phyloP scores from a whole-genome alignment of 768 basidiomycete species.

The Naganishia friedmannii region DNA sequence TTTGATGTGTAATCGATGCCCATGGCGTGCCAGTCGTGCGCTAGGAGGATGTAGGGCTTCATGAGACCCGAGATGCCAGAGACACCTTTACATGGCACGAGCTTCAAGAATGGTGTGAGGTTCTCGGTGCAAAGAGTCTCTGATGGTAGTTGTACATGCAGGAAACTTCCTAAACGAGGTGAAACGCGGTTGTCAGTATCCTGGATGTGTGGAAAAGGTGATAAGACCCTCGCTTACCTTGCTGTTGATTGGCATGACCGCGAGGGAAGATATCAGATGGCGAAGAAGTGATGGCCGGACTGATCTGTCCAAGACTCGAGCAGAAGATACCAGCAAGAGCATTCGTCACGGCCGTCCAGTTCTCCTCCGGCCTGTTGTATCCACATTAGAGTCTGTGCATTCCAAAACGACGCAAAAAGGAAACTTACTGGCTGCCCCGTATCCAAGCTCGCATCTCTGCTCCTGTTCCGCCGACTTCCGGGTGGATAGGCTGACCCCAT shows the following conservation, averaged over 20 bases:
- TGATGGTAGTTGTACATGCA: constrained; percentile 73
- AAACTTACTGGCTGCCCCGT: constrained; percentile 56
- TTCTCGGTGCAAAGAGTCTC: constrained; percentile 97
- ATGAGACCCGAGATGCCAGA: constrained; percentile 63
- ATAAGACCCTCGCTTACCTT: constrained; percentile 56
- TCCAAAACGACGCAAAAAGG: not conserved
- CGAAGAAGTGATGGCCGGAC: constrained; percentile 61
- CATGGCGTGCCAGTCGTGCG: constrained; percentile 88
- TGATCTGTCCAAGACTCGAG: constrained; percentile 70
- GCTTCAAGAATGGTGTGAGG: constrained; percentile 89
- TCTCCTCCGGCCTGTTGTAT: constrained; percentile 62
- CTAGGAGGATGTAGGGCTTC: constrained; percentile 80
- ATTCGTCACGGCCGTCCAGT: constrained; percentile 83
- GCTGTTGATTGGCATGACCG: constrained; percentile 57
- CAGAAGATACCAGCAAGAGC: constrained; percentile 91
- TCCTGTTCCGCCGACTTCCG: constrained; percentile 70
- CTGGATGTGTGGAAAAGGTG: not conserved
- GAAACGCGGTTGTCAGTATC: constrained; percentile 43
- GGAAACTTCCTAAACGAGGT: constrained; percentile 50
- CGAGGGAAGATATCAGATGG: constrained; percentile 56
- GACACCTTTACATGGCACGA: constrained; percentile 84
- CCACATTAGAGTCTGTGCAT: constrained; percentile 46
- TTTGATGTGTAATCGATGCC: constrained; percentile 65
- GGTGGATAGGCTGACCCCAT: constrained; percentile 77
- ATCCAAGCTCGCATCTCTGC: constrained; percentile 93